Conservation (phyloP, 768 basidiomycete genomes). For the Psilocybe azurescens region DNA sequence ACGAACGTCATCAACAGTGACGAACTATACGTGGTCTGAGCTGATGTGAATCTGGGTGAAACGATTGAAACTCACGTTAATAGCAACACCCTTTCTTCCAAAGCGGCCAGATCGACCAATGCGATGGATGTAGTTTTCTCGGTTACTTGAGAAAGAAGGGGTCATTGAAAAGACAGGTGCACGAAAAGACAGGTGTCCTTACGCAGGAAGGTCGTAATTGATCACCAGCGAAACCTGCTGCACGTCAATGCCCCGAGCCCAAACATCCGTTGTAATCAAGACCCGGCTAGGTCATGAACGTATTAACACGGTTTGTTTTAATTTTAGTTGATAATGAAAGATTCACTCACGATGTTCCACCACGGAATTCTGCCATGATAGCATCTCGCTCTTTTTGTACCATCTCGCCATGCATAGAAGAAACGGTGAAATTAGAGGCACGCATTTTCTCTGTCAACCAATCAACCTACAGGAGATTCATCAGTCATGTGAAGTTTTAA, state of each 20-base stretch:
- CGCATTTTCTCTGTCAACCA: slow-evolving; percentile 99
- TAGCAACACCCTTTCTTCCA: slow-evolving; percentile 98
- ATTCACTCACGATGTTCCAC: slow-evolving; percentile 80
- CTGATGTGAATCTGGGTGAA: slow-evolving; percentile 5
- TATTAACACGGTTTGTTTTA: slow-evolving; percentile 10
- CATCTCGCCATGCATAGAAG: slow-evolving; percentile 97
- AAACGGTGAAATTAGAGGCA: slow-evolving; percentile 98
- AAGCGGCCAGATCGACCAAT: slow-evolving; percentile 99
- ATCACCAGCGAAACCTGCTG: slow-evolving; percentile 98
- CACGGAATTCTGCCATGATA: slow-evolving; percentile 96
- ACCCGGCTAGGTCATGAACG: slow-evolving; percentile 68
- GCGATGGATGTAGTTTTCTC: slow-evolving; percentile 99
- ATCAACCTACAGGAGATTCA: slow-evolving; percentile 66
- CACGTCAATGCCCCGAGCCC: slow-evolving; percentile 98
- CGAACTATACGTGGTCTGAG: slow-evolving; percentile 60
- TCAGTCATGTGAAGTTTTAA: slow-evolving; percentile 9
- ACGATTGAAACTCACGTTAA: slow-evolving; percentile 72
- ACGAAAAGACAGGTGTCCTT: slow-evolving; percentile 33
- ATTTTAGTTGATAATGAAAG: neutral
- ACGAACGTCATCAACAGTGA: slow-evolving; percentile 94
- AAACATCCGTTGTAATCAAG: slow-evolving; percentile 94
- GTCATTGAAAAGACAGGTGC: slow-evolving; percentile 2
- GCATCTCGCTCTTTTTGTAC: slow-evolving; percentile 94
- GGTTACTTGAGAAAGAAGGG: slow-evolving; percentile 59
- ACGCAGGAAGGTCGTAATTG: slow-evolving; percentile 96